Evolutionary conservation across 495 filamentous ascomycete genomes (phyloP), one percentile per base, ranked within the genome.

Genomic region (Penicillium goetzii): DNA sequence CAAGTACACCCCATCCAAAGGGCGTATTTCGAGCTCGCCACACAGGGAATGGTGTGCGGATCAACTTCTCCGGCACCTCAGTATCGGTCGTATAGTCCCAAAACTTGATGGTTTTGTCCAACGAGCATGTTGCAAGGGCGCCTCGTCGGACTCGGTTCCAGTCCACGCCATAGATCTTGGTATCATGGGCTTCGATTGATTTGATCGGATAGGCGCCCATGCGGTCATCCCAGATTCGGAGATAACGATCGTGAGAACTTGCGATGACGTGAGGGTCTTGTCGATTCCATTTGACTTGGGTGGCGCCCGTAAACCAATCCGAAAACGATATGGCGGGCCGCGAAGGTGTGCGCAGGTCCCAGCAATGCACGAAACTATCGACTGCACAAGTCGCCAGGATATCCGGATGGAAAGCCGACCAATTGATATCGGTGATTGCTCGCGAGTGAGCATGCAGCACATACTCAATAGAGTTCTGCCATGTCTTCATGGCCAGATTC

Each of bases 391-490:
- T 97, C 2, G 94, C 91, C 19, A 98, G 83, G 36, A 91, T 81
- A 65, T 97, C 92, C 1, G 93, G 90, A 74, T 97, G 89, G 70
- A 96, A 92, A 0, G 94, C 93, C 0, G 90, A 95, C 73, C 97
- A 98, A 72, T 98, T 98, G 74, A 97, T 93, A 69, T 98, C 94
- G 15, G 93, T 97, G 58, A 98, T 98, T 59, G 93, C 93, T 52
- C 94, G 83, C 1, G 86, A 90, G 73, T 98, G 94, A 14, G 86
- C 92, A 71, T 97, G 91, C 40, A 97, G 83, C n/a, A 92, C 91
- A 74, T 92, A 86, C 75, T 99, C 91, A 50, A 97, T 91, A 3
- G 88, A 86, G n/a, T 89, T 84, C 56, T 88, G 86, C 71, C 86
- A 84, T 63, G 87, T 85, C 52, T 83, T 80, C 79, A 96, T 85